Evolutionary conservation across 805 yeast species (phyloP).

Genomic region (Candida quercuum): DNA sequence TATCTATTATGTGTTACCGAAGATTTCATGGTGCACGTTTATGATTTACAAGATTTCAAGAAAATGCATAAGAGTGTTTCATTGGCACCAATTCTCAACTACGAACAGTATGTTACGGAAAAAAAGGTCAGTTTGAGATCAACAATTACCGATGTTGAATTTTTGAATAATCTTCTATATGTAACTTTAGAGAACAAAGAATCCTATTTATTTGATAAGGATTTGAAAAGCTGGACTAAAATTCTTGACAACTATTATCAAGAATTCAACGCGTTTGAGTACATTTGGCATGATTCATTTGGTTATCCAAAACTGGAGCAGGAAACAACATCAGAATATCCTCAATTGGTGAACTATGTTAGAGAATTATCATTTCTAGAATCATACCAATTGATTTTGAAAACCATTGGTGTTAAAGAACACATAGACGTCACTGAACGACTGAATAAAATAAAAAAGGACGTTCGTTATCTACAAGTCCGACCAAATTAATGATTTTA

Average conservation of each 20-base stretch:
- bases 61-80: constrained; percentile 39
- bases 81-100: constrained; percentile 48
- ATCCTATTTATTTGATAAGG: constrained; percentile 37
- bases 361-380: constrained; percentile 16
- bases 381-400: constrained; percentile 10
- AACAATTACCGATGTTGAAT: constrained; percentile 27
- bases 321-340: constrained; percentile 1
- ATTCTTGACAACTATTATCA: constrained; percentile 31
- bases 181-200: constrained; percentile 34
- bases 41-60: constrained; percentile 37
- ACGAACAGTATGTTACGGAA: constrained; percentile 18
- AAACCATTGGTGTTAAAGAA: constrained; percentile 2
- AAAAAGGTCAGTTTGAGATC: constrained; percentile 18
- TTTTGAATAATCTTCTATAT: constrained; percentile 35
- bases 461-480: constrained; percentile 3
- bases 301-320: neutral
- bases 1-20: constrained; percentile 41
- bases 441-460: neutral
- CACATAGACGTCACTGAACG: neutral
- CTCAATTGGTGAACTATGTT: constrained; percentile 4
- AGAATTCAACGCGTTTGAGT: constrained; percentile 9
- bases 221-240: constrained; percentile 42
- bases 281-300: constrained; percentile 15
- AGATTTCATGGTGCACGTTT: constrained; percentile 44
- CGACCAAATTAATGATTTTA: neutral